Base-by-base conservation (phyloP, 2,329 filamentous ascomycete genomes). In the Penicillium fuscoglaucum region DNA sequence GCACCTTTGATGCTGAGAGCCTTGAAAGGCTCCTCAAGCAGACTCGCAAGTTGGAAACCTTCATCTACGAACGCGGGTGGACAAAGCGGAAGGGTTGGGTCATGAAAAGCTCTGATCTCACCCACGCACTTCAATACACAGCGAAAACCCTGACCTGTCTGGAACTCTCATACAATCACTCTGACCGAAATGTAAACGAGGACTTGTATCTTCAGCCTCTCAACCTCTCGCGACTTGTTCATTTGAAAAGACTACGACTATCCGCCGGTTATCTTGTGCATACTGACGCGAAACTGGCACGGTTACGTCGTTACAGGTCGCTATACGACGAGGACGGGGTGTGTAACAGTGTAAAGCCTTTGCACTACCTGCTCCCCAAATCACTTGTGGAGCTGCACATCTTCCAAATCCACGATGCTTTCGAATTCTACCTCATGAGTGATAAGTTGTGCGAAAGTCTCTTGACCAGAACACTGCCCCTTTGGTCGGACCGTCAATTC, bases 31-130 rank as follows among this genome's bases (percentile, higher is more conserved):
- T 49, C 9, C 21, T 49, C 21, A 24, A 13, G 12, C 6, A 13
- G 37, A 6, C 47, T 4, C 4, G 8, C 8, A 35, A 24, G 2
- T 37, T 49, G 21, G 2, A 37, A n/a, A 49, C 47, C 21, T 37
- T 49, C 17, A 37, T 49, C 47, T 49, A 49, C 47, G 9, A 49
- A 37, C 47, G 47, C 10, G 47, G 47, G 10, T 49, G 47, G 47
- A 37, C 45, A 2, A 21, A 10, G 12, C 7, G 4, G 4, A 37
- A 8, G 13, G 15, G n/a, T 4, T 26, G 45, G 45, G 7, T 26
- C 33, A 1, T 49, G 24, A 37, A 26, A 13, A 12, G 9, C n/a
- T 8, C 15, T 4, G 31, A n/a, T 2, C 33, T 49, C 15, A 26
- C 21, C 21, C 15, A 13, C 2, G 47, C 33, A 17, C 47, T 49